Evolutionary conservation across 202 grass and related monocot species (phyloP), one percentile per base, ranked within the genome.

Genomic region (Brachypodium distachyon): DNA sequence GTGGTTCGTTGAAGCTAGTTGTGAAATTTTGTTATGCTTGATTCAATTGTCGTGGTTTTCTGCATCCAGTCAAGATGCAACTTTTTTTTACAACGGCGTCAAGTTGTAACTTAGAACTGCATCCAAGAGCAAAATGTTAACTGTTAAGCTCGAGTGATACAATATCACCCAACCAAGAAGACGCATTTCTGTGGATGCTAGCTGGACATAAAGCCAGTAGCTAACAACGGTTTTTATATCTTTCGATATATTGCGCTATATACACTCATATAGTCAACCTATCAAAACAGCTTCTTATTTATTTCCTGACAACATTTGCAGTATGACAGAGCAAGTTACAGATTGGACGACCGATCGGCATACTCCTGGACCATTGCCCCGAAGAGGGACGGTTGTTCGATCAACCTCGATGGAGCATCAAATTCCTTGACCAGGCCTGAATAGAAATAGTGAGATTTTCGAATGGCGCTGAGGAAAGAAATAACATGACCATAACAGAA

Each of bases 401-500:
- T 73, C 39, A 93, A 84, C 52, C 70, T 90, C 0, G 58, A 68
- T 10, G 90, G 87, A 0, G 57, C 36, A 66, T 93, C 83, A 48
- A 86, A 93, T 46, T 93, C 90, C 74, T 81, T 89, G 0, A 82
- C 79, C 14, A 81, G 18, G 25, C 90, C 90, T 92, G 75, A 3
- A 59, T 9, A 66, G 1, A 39, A 54, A 76, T 7, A 53, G 0
- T 72, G 3, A 6, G 18, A 69, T 16, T 54, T 85, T 64, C 75
- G 27, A 61, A 61, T 61, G 31, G 1, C 2, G 23, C n/a, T n/a
- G n/a, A n/a, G n/a, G n/a, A n/a, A n/a, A n/a, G n/a, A n/a, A n/a
- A n/a, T n/a, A n/a, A n/a, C n/a, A n/a, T n/a, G n/a, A n/a, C n/a
- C n/a, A n/a, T n/a, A n/a, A n/a, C n/a, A n/a, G n/a, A n/a, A n/a